Evolutionary conservation across 345 rosid species (phyloP).

Genomic region (Firmiana major): DNA sequence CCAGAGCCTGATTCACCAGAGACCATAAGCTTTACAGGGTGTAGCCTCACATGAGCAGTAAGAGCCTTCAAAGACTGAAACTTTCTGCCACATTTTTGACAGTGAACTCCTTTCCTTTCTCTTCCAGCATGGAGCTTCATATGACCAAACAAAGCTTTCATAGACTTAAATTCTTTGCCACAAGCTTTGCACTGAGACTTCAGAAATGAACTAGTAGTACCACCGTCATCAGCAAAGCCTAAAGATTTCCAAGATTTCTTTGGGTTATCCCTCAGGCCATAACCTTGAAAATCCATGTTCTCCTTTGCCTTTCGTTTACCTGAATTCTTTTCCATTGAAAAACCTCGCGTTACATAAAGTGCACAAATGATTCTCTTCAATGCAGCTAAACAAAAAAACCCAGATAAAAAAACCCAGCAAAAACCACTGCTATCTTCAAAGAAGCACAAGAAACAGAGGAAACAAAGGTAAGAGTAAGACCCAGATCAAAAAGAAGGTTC

Average conservation of each 20-base stretch:
- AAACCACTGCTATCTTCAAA: constrained; percentile 13
- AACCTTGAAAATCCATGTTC: constrained; percentile 27
- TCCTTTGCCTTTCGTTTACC: constrained; percentile 14
- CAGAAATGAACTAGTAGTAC: constrained; percentile 16
- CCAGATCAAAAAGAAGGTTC: constrained; percentile 20
- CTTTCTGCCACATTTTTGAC: constrained; percentile 50
- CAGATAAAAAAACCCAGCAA: constrained; percentile 15
- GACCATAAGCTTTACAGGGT: constrained; percentile 17
- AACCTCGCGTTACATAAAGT: constrained; percentile 20
- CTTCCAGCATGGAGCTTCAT: constrained; percentile 46
- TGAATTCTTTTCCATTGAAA: constrained; percentile 26
- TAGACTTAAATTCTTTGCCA: constrained; percentile 37
- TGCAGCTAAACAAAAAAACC: constrained; percentile 8
- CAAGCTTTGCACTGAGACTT: constrained; percentile 32
- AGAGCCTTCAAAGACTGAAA: constrained; percentile 34
- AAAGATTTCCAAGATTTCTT: constrained; percentile 58
- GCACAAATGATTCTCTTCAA: not conserved
- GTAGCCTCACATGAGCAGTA: constrained; percentile 32
- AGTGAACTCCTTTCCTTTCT: constrained; percentile 34
- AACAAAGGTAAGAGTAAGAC: constrained; percentile 14
- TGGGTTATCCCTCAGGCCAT: constrained; percentile 60
- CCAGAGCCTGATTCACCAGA: constrained; percentile 9
- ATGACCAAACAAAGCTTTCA: constrained; percentile 46
- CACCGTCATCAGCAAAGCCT: not conserved
- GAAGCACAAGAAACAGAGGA: constrained; percentile 31